Percentiles rank a stretch among this genome's conserved stretches.
Conservation (phyloP, 495 filamentous ascomycete species). For the Niebla homalea region DNA sequence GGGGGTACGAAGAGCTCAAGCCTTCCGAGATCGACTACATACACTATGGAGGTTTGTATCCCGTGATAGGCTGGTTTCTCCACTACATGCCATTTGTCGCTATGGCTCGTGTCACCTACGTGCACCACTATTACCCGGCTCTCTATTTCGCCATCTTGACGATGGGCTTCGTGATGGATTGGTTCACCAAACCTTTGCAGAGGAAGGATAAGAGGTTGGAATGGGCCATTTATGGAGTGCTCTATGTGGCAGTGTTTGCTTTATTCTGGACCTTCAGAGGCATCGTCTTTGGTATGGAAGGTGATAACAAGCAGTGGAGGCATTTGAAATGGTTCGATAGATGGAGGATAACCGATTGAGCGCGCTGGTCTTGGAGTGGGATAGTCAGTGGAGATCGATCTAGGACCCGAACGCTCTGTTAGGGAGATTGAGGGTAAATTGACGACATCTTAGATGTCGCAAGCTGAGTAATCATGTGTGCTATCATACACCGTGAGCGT, state of each 20-base stretch:
- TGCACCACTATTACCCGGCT: slow-evolving; percentile 99
- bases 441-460: too few relatives aligned
- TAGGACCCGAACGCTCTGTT: too few relatives aligned
- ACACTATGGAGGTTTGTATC: slow-evolving; percentile 87
- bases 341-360: slow-evolving; percentile 40
- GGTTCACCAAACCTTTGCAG: slow-evolving; percentile 51
- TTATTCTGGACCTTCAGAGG: slow-evolving; percentile 81
- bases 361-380: not conserved
- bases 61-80: slow-evolving; percentile 83
- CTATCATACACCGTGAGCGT: too few relatives aligned
- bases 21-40: slow-evolving; percentile 75
- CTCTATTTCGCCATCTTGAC: slow-evolving; percentile 91
- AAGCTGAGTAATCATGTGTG: too few relatives aligned
- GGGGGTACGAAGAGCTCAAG: slow-evolving; percentile 76
- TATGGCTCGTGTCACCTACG: slow-evolving; percentile 97
- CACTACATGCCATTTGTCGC: slow-evolving; percentile 92
- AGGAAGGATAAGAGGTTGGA: slow-evolving; percentile 41
- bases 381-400: not conserved
- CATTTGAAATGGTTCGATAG: slow-evolving; percentile 82
- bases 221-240: slow-evolving; percentile 49
- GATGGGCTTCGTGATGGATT: slow-evolving; percentile 81
- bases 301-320: slow-evolving; percentile 65
- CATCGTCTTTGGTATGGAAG: slow-evolving; percentile 96
- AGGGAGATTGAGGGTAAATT: too few relatives aligned
- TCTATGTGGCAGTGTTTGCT: slow-evolving; percentile 61